These are phyloP conservation scores for Talaromyces sp. DNA, from an alignment of 2,329 filamentous ascomycete species.

Conservation along the genomic window DNA sequence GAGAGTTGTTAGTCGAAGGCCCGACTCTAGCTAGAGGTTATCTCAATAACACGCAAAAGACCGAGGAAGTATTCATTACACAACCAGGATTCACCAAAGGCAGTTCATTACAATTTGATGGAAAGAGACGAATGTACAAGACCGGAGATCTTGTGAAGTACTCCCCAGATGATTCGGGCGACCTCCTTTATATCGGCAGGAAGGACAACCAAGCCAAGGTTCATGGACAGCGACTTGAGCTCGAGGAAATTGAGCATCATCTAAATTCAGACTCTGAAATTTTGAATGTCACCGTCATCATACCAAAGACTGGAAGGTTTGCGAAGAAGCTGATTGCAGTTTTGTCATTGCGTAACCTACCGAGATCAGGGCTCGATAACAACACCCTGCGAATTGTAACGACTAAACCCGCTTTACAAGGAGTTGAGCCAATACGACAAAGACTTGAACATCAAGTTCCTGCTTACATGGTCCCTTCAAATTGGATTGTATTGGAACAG, in stretches of 20 bases:
- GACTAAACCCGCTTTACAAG: not conserved
- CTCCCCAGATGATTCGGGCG: slow-evolving; percentile 31
- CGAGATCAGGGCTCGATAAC: not conserved
- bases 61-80: slow-evolving; percentile 29
- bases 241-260: slow-evolving; percentile 35
- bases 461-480: slow-evolving; percentile 10
- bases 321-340: slow-evolving; percentile 10
- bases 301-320: slow-evolving; percentile 4
- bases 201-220: slow-evolving; percentile 37
- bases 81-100: slow-evolving; percentile 32
- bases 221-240: slow-evolving; percentile 37
- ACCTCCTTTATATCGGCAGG: slow-evolving; percentile 24
- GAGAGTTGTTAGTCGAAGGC: slow-evolving; percentile 38
- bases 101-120: slow-evolving; percentile 20
- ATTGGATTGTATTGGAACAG: slow-evolving; percentile 6
- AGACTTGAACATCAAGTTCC: slow-evolving; percentile 5
- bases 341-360: not conserved
- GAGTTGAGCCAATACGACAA: not conserved
- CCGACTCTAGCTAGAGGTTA: slow-evolving; percentile 40
- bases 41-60: slow-evolving; percentile 35
- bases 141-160: slow-evolving; percentile 26
- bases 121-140: slow-evolving; percentile 34
- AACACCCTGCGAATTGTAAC: slow-evolving; percentile 30
- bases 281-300: slow-evolving; percentile 16
- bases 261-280: slow-evolving; percentile 33